phyloP scores from a whole-genome alignment of 768 basidiomycete species.

The Xanthoconium stramineum region DNA sequence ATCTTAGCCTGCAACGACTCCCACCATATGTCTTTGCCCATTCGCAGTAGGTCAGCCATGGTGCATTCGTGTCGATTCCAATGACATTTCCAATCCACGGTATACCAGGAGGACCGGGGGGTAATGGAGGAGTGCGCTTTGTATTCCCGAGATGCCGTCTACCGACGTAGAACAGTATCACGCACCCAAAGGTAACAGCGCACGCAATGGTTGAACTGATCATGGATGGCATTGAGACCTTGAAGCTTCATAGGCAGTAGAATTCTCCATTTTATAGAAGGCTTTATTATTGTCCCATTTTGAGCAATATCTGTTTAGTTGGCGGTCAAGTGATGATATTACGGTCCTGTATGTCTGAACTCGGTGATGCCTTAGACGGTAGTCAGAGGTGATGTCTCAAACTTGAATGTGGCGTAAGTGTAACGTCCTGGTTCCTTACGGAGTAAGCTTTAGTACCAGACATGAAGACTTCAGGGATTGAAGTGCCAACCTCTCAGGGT shows the following conservation, averaged over 20 bases:
- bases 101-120: neutral
- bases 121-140: conserved; percentile 20
- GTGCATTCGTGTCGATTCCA: neutral
- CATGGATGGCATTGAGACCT: neutral
- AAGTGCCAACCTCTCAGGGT: neutral
- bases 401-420: neutral
- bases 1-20: neutral
- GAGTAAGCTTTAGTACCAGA: neutral
- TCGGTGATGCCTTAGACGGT: neutral
- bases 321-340: neutral
- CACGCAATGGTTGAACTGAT: neutral
- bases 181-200: neutral
- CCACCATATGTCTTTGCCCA: conserved; percentile 36
- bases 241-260: neutral
- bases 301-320: neutral
- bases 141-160: conserved; percentile 9
- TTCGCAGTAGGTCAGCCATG: conserved; percentile 25
- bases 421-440: neutral
- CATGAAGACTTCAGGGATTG: neutral
- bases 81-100: conserved; percentile 1
- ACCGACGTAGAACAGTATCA: neutral
- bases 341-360: neutral
- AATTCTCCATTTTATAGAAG: neutral
- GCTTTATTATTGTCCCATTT: neutral
- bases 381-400: neutral